Conservation (phyloP, 176 grass and related monocot genomes). For the Aegilops tauschii region DNA sequence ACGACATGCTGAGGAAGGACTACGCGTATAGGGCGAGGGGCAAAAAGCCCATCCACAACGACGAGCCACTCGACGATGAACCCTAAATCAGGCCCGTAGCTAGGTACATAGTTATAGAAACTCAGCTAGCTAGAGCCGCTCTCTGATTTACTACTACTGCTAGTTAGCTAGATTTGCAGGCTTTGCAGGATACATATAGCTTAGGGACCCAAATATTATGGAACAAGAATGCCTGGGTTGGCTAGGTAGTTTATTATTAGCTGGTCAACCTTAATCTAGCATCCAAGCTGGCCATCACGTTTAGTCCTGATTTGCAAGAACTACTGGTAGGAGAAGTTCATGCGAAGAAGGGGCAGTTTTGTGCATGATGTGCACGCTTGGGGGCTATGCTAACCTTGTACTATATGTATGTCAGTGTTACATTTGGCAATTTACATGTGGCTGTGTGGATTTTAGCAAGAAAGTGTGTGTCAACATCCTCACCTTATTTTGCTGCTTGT, state of each 20-base stretch:
- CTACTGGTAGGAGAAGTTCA: not conserved
- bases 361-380: conserved; percentile 35
- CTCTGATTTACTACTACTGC: not conserved
- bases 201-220: not conserved
- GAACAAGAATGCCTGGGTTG: conserved; percentile 7
- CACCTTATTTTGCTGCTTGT: not conserved
- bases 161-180: not conserved
- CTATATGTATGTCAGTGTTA: not conserved
- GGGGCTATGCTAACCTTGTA: conserved; percentile 3
- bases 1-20: conserved; percentile 53
- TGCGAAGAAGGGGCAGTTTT: conserved; percentile 37
- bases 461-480: not conserved
- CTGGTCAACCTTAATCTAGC: not conserved
- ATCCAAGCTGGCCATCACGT: conserved; percentile 13
- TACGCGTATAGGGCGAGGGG: conserved; percentile 22
- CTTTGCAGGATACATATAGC: conserved; percentile 7
- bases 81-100: conserved; percentile 32
- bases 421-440: not conserved
- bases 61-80: conserved; percentile 29
- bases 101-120: not conserved
- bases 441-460: not conserved
- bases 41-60: conserved; percentile 58
- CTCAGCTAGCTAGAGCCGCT: not conserved
- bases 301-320: conserved; percentile 31
- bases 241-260: not conserved